phyloP scores from a whole-genome alignment of 2,329 filamentous ascomycete genomes.

The Exophiala sp. region DNA sequence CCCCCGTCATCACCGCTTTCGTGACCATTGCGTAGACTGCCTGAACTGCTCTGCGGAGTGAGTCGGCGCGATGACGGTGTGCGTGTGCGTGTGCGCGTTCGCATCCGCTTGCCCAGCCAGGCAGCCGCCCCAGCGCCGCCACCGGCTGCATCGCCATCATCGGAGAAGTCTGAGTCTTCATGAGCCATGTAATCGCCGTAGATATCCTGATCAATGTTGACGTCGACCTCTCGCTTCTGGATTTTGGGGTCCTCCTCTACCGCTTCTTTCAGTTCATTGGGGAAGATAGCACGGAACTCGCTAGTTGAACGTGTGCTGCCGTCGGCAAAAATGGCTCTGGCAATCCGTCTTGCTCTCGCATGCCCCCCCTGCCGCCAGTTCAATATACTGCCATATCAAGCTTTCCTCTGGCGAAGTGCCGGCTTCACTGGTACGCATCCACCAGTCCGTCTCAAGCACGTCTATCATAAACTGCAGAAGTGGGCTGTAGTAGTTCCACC shows the following conservation, averaged over 20 bases:
- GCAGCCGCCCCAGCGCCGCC: constrained; percentile 6
- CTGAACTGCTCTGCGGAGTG: constrained; percentile 12
- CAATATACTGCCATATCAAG: constrained; percentile 42
- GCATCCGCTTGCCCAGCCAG: constrained; percentile 10
- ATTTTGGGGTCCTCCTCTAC: constrained; percentile 30
- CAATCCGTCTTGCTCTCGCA: constrained; percentile 38
- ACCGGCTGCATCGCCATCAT: constrained; percentile 20
- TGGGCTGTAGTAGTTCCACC: constrained; percentile 75
- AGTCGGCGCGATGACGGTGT: constrained; percentile 31
- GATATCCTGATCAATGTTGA: constrained; percentile 42
- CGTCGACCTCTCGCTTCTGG: constrained; percentile 38
- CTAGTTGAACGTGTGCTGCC: constrained; percentile 34
- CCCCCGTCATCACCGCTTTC: constrained; percentile 13
- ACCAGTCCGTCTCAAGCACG: constrained; percentile 43
- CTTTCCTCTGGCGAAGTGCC: constrained; percentile 34
- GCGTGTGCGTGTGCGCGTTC: constrained; percentile 13
- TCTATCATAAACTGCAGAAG: constrained; percentile 69
- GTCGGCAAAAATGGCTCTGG: constrained; percentile 45
- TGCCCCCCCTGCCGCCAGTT: constrained; percentile 30
- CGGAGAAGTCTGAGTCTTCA: constrained; percentile 35
- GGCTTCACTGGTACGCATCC: constrained; percentile 17
- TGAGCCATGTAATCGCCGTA: constrained; percentile 43
- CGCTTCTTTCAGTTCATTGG: constrained; percentile 39
- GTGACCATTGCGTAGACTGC: constrained; percentile 16
- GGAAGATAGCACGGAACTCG: constrained; percentile 44